Base-by-base conservation (phyloP, 192 early-diverging fungal species). In the Phlyctochytrium planicorne region DNA sequence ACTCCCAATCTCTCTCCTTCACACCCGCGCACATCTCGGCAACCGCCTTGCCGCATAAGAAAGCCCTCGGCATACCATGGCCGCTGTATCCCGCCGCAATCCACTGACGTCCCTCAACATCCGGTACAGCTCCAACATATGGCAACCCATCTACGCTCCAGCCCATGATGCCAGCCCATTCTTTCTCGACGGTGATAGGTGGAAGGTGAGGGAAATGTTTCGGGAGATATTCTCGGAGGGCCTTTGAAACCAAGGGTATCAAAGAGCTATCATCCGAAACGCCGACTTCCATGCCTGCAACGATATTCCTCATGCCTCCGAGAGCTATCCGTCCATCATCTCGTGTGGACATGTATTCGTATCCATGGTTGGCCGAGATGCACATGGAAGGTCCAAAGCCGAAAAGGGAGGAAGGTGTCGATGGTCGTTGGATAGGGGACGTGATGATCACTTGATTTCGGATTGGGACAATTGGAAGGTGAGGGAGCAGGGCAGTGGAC, bases 101-200 rank as follows among this genome's bases (percentile, higher is more conserved):
- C 30, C 53, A 78, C 69, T 76, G 62, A n/a, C 53, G 57, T 0
- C 60, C 59, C 2, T 52, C 32, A 1, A 30, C 14, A 20, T 31
- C 56, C 2, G 62, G 60, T 36, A 84, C 57, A 14, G 35, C 53
- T 1, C 75, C 77, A 0, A 84, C 80, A 47, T 71, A 69, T 32
- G 82, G 82, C 31, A 72, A 34, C 31, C 61, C 23, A 50, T 79
- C 77, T 17, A 17, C 1, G n/a, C 68, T 75, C 50, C 72, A 81
- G 1, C 74, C 82, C 72, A 84, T 79, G 62, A 84, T 82, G 17
- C 82, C 82, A 14, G 78, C 64, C 80, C 80, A 84, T 61, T 69
- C 73, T n/a, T 62, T 31, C 1, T 67, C 68, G 3, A 80, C 65
- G 35, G 60, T 50, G 4, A 71, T 62, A 34, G 50, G 6, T 23